phyloP scores from a whole-genome alignment of 257 asterid genomes.

The Solanum pimpinellifolium region DNA sequence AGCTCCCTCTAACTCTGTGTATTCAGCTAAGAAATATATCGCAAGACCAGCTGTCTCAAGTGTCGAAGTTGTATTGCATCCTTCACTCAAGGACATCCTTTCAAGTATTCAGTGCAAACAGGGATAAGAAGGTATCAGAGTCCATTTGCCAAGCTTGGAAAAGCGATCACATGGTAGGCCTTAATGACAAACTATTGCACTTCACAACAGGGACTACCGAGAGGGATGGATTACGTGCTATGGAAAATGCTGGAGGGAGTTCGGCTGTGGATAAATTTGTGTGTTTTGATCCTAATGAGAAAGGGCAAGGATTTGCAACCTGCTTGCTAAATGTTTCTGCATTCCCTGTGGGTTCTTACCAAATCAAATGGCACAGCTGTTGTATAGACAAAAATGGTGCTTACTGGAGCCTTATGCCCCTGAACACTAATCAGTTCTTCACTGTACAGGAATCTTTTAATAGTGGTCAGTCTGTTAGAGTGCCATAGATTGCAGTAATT shows the following conservation, averaged over 20 bases:
- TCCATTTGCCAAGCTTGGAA: constrained; percentile 17
- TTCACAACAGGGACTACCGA: constrained; percentile 24
- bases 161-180: constrained; percentile 26
- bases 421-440: constrained; percentile 39
- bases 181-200: constrained; percentile 38
- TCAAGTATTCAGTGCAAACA: constrained; percentile 3
- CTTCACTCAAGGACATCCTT: constrained; percentile 30
- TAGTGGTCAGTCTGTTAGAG: neutral
- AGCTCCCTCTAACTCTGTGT: constrained; percentile 47
- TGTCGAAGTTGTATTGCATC: constrained; percentile 46
- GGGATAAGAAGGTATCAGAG: constrained; percentile 8
- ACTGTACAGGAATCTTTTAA: constrained; percentile 6
- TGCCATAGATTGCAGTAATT: neutral
- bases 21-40: constrained; percentile 53
- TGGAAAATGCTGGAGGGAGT: constrained; percentile 2
- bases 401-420: constrained; percentile 59
- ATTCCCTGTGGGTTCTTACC: constrained; percentile 53
- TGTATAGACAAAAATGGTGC: constrained; percentile 48
- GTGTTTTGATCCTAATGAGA: constrained; percentile 34
- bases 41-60: constrained; percentile 10
- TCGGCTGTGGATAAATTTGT: constrained; percentile 23
- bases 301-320: constrained; percentile 73
- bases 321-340: constrained; percentile 62
- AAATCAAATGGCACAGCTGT: constrained; percentile 67
- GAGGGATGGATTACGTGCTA: neutral